Evolutionary conservation across 2,329 filamentous ascomycete species (phyloP).

Genomic region (Stemphylium beticola): DNA sequence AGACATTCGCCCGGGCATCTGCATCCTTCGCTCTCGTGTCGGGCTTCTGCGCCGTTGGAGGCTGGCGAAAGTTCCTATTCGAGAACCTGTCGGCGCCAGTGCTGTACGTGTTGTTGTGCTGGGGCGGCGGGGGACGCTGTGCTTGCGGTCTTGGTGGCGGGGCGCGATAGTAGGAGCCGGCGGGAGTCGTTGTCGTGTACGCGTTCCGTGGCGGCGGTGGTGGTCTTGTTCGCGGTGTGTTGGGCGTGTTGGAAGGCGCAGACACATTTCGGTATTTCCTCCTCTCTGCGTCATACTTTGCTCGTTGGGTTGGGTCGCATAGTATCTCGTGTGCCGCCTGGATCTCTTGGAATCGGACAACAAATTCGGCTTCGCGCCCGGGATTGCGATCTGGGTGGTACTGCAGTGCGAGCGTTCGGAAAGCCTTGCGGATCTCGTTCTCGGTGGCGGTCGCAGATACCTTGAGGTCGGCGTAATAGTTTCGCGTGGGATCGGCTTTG

Average conservation of each 20-base stretch:
- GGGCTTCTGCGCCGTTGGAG: constrained; percentile 43
- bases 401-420: constrained; percentile 81
- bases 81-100: constrained; percentile 55
- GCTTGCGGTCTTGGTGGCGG: constrained; percentile 38
- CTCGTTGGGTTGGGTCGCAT: constrained; percentile 62
- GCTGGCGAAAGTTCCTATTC: constrained; percentile 49
- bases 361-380: constrained; percentile 78
- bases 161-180: constrained; percentile 41
- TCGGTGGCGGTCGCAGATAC: constrained; percentile 70
- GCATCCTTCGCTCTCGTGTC: constrained; percentile 45
- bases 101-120: constrained; percentile 38
- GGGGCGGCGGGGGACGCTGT: constrained; percentile 34
- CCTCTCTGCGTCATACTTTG: constrained; percentile 68
- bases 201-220: constrained; percentile 54
- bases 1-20: constrained; percentile 52
- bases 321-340: constrained; percentile 84
- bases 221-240: constrained; percentile 48
- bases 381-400: constrained; percentile 91
- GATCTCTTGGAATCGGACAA: constrained; percentile 83
- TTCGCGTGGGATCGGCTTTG: constrained; percentile 70
- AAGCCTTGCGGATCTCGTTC: constrained; percentile 84
- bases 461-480: constrained; percentile 87
- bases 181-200: constrained; percentile 47
- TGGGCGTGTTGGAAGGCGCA: constrained; percentile 48
- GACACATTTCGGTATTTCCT: constrained; percentile 50